Evolutionary conservation across 192 early-diverging fungal species (phyloP), one percentile per base, ranked within the genome.

Genomic region (Diversispora epigaea): DNA sequence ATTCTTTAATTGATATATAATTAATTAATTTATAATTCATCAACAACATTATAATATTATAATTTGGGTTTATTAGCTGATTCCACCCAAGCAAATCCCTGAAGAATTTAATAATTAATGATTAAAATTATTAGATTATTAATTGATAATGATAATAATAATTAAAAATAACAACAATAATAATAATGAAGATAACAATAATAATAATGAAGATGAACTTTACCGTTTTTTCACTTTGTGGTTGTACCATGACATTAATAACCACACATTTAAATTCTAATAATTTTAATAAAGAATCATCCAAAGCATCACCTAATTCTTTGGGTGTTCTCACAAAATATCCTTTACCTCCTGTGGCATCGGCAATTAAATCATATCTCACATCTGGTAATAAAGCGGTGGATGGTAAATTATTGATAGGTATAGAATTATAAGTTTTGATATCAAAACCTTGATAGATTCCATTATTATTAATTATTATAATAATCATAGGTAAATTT

Each of bases 391-490:
- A 78, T 22, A 92, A 77, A 4, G 89, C 86, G 5, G 89, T 90
- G 4, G 88, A 79, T 8, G 91, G 91, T 76, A 91, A 70, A 15
- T 19, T 72, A 54, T 81, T 79, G 19, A 71, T 56, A 3, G 60
- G 55, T 14, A 80, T 80, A 2, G 86, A 77, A 12, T 58, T 25
- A 68, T 86, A 92, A 41, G 88, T 79, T 43, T 78, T 68, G 19
- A 76, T 8, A 5, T 87, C 86, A 47, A 92, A 71, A 8, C 91
- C 91, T 81, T 86, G 85, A 77, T 91, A 91, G 14, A 93, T 92
- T 14, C 91, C 91, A 44, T 88, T 91, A 76, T 93, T 93, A 79
- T 93, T 93, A 72, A 93, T 90, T 6, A 93, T 87, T 39, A 93
- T 84, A n/a, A 91, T 83, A 4, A 93, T 21, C 11, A 92, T 78